These are phyloP conservation scores for Rhodotorula sp. DNA, from an alignment of 1,284 basidiomycete genomes.

Conservation along the genomic window DNA sequence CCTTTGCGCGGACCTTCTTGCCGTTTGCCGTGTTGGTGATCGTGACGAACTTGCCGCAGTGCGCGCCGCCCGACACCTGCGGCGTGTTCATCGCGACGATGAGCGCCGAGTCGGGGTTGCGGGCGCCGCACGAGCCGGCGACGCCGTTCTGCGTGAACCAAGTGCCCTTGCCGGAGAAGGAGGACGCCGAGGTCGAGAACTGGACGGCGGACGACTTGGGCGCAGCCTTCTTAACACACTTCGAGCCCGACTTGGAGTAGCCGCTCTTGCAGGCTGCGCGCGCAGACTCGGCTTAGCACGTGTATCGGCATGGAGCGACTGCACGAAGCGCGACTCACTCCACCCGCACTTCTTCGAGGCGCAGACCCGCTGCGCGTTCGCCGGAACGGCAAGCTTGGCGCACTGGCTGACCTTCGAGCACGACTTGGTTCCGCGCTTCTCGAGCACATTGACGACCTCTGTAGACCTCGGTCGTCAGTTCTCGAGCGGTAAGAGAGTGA, in stretches of 20 bases:
- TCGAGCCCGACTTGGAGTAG: neutral
- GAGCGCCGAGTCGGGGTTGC: conserved; percentile 11
- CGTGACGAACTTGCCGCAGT: conserved; percentile 20
- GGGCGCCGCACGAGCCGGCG: conserved; percentile 26
- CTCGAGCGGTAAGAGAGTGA: neutral
- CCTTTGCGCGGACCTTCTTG: conserved; percentile 18
- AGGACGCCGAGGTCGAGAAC: neutral
- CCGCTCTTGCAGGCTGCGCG: neutral
- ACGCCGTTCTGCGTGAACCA: conserved; percentile 20
- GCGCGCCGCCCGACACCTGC: conserved; percentile 7
- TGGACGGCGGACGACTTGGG: neutral
- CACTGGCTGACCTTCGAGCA: neutral
- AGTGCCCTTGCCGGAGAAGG: neutral
- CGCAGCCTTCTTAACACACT: neutral
- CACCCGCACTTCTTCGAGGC: neutral
- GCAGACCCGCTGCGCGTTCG: neutral
- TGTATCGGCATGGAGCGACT: neutral
- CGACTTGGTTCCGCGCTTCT: conserved; percentile 1
- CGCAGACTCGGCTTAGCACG: rapidly evolving
- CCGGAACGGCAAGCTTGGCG: neutral
- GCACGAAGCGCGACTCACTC: neutral
- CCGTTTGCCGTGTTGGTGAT: conserved; percentile 22
- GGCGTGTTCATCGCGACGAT: conserved; percentile 31
- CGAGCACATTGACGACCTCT: neutral
- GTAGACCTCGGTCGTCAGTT: too few relatives aligned